These are phyloP conservation scores for Rhizopogon vesiculosus DNA, from an alignment of 768 basidiomycete genomes.

Conservation along the genomic window DNA sequence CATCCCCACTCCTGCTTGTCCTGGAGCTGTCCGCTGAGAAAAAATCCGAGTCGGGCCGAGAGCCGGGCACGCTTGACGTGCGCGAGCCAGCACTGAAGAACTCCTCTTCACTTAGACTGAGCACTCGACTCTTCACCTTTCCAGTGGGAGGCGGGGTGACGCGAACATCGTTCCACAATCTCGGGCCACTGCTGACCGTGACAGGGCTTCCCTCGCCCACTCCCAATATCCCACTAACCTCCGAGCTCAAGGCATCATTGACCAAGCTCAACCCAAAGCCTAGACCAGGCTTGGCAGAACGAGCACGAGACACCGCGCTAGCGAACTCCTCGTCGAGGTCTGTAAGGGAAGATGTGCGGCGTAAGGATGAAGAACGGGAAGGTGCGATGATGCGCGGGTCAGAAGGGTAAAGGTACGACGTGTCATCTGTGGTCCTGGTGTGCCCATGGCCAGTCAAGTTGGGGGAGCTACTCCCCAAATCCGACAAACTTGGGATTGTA, in stretches of 20 bases:
- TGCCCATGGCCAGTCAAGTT: slow-evolving; percentile 23
- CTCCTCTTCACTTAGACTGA: slow-evolving; percentile 37
- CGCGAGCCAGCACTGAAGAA: slow-evolving; percentile 40
- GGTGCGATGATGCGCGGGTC: slow-evolving; percentile 72
- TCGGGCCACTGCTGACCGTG: slow-evolving; percentile 66
- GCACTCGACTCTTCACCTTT: slow-evolving; percentile 22
- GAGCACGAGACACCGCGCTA: slow-evolving; percentile 37
- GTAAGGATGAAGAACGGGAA: slow-evolving; percentile 51
- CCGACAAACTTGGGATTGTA: slow-evolving; percentile 66
- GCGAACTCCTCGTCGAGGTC: slow-evolving; percentile 65
- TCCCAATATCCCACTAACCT: slow-evolving; percentile 33
- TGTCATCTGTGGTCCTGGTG: slow-evolving; percentile 70
- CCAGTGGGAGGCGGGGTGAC: slow-evolving; percentile 43
- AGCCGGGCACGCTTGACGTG: slow-evolving; percentile 26
- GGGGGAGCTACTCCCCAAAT: slow-evolving; percentile 30
- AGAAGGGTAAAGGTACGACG: slow-evolving; percentile 64
- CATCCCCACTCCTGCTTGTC: slow-evolving; percentile 17
- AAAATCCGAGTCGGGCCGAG: slow-evolving; percentile 25
- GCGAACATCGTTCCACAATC: slow-evolving; percentile 36
- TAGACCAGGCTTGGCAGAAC: slow-evolving; percentile 36
- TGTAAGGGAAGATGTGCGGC: slow-evolving; percentile 70
- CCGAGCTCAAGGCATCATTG: neutral
- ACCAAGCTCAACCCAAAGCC: slow-evolving; percentile 40
- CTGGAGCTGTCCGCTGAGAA: slow-evolving; percentile 31
- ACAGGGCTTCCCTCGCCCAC: slow-evolving; percentile 60